phyloP scores from a whole-genome alignment of 257 asterid genomes.

The Nicotiana knightiana region DNA sequence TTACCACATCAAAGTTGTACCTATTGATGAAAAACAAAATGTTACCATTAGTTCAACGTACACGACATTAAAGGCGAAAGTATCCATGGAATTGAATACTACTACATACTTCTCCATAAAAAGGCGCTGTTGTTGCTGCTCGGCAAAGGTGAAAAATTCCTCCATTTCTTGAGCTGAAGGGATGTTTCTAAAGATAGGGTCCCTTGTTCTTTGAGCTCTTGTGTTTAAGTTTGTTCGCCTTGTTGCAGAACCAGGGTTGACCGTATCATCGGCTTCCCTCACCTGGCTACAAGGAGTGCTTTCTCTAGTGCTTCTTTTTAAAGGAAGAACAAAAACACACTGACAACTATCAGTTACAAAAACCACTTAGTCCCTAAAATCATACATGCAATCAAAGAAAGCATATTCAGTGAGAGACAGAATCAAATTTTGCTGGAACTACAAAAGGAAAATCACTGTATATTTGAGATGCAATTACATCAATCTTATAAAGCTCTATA shows the following conservation, averaged over 20 bases:
- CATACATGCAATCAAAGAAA: not conserved
- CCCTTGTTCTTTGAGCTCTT: constrained; percentile 27
- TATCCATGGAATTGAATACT: not conserved
- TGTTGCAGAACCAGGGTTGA: constrained; percentile 45
- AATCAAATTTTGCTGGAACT: not conserved
- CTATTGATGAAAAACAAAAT: constrained; percentile 29
- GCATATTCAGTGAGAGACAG: not conserved
- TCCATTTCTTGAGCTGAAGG: constrained; percentile 55
- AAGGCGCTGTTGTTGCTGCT: constrained; percentile 43
- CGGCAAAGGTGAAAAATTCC: constrained; percentile 48
- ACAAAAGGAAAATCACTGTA: not conserved
- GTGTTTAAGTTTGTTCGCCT: constrained; percentile 26
- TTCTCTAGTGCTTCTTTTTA: constrained; percentile 56
- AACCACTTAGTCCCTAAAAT: not conserved
- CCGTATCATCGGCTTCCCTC: constrained; percentile 25
- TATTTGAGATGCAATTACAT: not conserved
- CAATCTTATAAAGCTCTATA: not conserved
- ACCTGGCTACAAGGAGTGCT: constrained; percentile 55
- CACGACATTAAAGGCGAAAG: not conserved
- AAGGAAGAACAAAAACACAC: not conserved
- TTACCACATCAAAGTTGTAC: constrained; percentile 58
- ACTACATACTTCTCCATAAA: constrained; percentile 56
- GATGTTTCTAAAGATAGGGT: constrained; percentile 23
- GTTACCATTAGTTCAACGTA: not conserved
- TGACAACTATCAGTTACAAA: not conserved